Conservation (phyloP, 345 rosid genomes). For the Acer negundo region DNA sequence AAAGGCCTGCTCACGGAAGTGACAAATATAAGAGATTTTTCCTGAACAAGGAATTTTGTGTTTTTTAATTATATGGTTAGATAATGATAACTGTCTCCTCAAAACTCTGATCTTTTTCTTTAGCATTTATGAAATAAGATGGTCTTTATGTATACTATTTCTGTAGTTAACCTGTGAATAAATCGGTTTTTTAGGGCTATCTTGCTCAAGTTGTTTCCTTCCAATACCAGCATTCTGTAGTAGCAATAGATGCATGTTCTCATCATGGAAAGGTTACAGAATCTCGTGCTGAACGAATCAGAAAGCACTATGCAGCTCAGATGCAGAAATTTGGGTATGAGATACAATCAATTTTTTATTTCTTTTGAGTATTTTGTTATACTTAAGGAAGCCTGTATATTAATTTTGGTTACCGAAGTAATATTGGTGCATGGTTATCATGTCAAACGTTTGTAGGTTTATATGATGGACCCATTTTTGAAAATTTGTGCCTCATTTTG, state of each 20-base stretch:
- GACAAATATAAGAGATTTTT: too few relatives aligned
- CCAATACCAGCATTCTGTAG: constrained; percentile 72
- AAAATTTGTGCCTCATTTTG: not conserved
- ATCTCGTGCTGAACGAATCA: constrained; percentile 84
- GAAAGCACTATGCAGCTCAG: constrained; percentile 73
- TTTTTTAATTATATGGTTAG: too few relatives aligned
- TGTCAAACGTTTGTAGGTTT: not conserved
- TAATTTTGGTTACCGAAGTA: not conserved
- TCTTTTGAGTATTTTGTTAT: not conserved
- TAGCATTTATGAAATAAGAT: constrained; percentile 2
- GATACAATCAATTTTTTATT: not conserved
- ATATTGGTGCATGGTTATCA: not conserved
- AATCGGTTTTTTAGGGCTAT: constrained; percentile 61
- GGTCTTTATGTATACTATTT: constrained; percentile 1
- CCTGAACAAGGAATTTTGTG: not conserved
- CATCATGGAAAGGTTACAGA: constrained; percentile 81
- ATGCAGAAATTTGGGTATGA: constrained; percentile 70
- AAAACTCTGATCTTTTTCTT: not conserved
- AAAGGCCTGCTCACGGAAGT: not conserved
- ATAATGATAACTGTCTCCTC: too few relatives aligned
- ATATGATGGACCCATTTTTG: not conserved
- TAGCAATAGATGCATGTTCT: constrained; percentile 86
- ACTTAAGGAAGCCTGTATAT: not conserved
- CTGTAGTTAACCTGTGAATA: constrained; percentile 19
- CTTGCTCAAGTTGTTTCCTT: constrained; percentile 93